A percentile compares a stretch with the other conserved stretches of the same genome.
These are phyloP conservation scores for Phyllosticta capitalensis DNA, from an alignment of 2,329 filamentous ascomycete genomes.

Conservation along the genomic window DNA sequence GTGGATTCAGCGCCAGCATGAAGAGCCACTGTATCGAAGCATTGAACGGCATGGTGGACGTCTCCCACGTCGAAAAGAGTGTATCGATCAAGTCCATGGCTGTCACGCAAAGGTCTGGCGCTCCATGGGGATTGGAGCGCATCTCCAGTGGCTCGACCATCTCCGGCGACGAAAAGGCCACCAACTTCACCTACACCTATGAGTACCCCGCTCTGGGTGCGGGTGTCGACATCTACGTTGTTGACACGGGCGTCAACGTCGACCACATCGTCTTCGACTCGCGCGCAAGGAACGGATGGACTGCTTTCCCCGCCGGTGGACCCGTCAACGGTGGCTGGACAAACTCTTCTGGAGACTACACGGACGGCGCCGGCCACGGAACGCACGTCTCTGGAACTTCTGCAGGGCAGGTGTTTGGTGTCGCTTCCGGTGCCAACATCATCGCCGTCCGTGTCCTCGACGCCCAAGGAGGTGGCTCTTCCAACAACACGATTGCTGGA, in stretches of 20 bases:
- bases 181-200: constrained; percentile 36
- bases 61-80: constrained; percentile 34
- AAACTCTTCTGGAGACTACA: constrained; percentile 14
- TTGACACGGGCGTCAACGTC: constrained; percentile 41
- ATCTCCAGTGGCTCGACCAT: constrained; percentile 28
- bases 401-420: constrained; percentile 34
- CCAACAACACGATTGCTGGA: constrained; percentile 39
- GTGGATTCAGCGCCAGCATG: constrained; percentile 32
- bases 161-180: constrained; percentile 18
- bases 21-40: constrained; percentile 30
- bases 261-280: constrained; percentile 36
- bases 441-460: constrained; percentile 44
- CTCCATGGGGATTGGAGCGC: constrained; percentile 40
- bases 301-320: constrained; percentile 28
- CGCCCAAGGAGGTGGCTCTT: constrained; percentile 36
- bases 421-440: constrained; percentile 40
- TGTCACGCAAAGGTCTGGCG: constrained; percentile 20
- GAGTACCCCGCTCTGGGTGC: constrained; percentile 25
- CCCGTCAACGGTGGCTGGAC: neutral
- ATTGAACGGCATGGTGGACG: constrained; percentile 30
- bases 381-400: constrained; percentile 40
- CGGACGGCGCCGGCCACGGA: constrained; percentile 39
- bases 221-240: constrained; percentile 40
- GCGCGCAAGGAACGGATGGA: constrained; percentile 23
- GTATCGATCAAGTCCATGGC: constrained; percentile 23